Evolutionary conservation across 371 early-diverging fungal genomes (phyloP).

Genomic region (Rhizopus sp.): DNA sequence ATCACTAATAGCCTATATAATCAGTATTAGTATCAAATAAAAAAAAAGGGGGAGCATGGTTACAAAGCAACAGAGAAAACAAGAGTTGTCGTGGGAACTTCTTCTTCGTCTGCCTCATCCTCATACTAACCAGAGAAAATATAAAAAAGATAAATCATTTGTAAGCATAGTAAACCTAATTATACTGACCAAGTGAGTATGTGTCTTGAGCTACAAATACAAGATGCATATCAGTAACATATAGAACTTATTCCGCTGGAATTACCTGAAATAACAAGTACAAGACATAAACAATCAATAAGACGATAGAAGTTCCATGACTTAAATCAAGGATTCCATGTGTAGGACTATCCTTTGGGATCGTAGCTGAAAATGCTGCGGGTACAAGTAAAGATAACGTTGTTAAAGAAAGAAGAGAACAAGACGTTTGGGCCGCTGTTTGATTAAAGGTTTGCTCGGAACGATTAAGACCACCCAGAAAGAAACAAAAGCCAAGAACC

Average conservation of each 20-base stretch:
- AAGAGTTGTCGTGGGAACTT: constrained; percentile 52
- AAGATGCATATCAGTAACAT: constrained; percentile 24
- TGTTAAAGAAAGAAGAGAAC: constrained; percentile 76
- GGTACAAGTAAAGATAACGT: constrained; percentile 80
- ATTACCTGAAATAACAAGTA: constrained; percentile 71
- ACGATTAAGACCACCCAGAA: constrained; percentile 29
- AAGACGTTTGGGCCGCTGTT: constrained; percentile 72
- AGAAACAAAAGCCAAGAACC: constrained; percentile 40
- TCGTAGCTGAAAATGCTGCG: constrained; percentile 69
- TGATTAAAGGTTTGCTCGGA: constrained; percentile 42
- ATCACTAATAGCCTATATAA: constrained; percentile 44
- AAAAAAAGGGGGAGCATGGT: constrained; percentile 4
- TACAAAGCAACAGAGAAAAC: constrained; percentile 39
- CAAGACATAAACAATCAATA: constrained; percentile 69
- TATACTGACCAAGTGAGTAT: constrained; percentile 56
- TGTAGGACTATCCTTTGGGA: constrained; percentile 16
- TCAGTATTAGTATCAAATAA: neutral
- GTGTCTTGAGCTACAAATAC: constrained; percentile 61
- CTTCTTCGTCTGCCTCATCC: constrained; percentile 55
- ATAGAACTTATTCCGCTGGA: neutral
- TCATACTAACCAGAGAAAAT: constrained; percentile 31
- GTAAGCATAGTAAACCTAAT: neutral
- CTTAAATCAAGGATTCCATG: constrained; percentile 63
- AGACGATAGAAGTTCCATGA: constrained; percentile 71
- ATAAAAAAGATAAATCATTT: neutral